Percentiles rank a stretch among this genome's conserved stretches.
Conservation (phyloP, 805 yeast genomes). For the Starmerella khaoyaiensis region DNA sequence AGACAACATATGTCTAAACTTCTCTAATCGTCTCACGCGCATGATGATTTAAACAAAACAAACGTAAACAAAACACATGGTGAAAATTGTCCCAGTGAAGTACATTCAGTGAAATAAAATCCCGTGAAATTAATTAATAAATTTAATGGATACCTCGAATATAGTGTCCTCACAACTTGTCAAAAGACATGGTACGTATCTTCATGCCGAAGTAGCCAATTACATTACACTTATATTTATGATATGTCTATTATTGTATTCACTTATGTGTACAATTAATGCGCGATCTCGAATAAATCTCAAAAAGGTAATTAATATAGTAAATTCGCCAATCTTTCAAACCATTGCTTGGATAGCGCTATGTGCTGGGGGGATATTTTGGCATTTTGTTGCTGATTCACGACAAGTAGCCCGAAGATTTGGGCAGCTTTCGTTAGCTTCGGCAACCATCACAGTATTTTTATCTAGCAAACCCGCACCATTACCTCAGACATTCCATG, state of each 20-base stretch:
- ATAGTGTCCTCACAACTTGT: too few species aligned
- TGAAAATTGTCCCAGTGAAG: too few species aligned
- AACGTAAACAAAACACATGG: too few species aligned
- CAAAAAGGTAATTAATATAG: conserved; percentile 1
- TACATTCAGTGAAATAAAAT: too few species aligned
- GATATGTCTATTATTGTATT: conserved; percentile 12
- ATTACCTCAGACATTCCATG: conserved; percentile 58
- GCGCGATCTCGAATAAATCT: neutral
- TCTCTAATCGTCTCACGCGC: too few species aligned
- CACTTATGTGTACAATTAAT: conserved; percentile 5
- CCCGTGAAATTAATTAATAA: too few species aligned
- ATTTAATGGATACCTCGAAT: conserved; percentile 4
- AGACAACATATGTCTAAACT: too few species aligned
- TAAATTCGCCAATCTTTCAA: conserved; percentile 9
- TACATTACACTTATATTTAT: conserved; percentile 10
- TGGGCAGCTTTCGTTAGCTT: conserved; percentile 66
- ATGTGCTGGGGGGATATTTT: conserved; percentile 9
- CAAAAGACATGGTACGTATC: conserved; percentile 18
- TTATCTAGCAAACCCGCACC: conserved; percentile 75
- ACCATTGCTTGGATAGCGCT: conserved; percentile 9
- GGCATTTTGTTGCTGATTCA: conserved; percentile 9
- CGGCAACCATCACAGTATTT: conserved; percentile 62
- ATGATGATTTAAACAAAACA: too few species aligned
- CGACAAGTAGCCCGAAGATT: conserved; percentile 53
- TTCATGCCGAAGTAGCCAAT: conserved; percentile 18